These are phyloP conservation scores for Meredithiella fracta DNA, from an alignment of 2,329 filamentous ascomycete species.

Conservation along the genomic window DNA sequence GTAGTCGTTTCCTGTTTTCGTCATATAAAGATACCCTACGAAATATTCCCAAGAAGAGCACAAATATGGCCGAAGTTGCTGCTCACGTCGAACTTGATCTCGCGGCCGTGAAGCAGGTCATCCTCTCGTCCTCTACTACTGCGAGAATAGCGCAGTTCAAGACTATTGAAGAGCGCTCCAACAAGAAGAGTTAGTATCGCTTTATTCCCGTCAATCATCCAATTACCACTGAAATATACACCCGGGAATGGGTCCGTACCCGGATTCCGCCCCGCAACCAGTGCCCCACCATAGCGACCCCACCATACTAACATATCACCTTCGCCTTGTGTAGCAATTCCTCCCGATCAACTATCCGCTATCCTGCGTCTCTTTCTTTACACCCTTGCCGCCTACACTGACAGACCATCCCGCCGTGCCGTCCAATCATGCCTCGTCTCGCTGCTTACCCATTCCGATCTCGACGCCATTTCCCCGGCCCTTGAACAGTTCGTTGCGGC, in stretches of 20 bases:
- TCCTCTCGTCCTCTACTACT: conserved; percentile 46
- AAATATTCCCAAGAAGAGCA: background rate
- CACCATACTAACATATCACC: conserved; percentile 1
- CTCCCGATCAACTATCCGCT: conserved; percentile 31
- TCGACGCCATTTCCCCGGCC: conserved; percentile 32
- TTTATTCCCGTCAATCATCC: conserved; percentile 16
- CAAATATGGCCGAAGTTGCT: conserved; percentile 15
- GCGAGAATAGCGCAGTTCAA: conserved; percentile 38
- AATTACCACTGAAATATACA: background rate
- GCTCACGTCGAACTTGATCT: conserved; percentile 31
- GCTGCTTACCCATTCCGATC: conserved; percentile 39
- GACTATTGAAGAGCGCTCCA: conserved; percentile 39
- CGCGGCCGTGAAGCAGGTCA: conserved; percentile 29
- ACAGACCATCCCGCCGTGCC: conserved; percentile 67
- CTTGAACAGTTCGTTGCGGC: conserved; percentile 49
- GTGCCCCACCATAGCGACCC: background rate
- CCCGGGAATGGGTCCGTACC: background rate
- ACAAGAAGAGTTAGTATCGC: conserved; percentile 32
- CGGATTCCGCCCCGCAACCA: background rate
- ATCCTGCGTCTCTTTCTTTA: conserved; percentile 63
- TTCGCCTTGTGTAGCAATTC: conserved; percentile 25
- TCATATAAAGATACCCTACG: background rate
- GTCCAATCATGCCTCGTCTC: conserved; percentile 68
- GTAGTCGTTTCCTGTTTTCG: background rate
- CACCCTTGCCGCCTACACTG: conserved; percentile 75